phyloP scores from a whole-genome alignment of 1,284 basidiomycete genomes.

The Pholiota adiposa region DNA sequence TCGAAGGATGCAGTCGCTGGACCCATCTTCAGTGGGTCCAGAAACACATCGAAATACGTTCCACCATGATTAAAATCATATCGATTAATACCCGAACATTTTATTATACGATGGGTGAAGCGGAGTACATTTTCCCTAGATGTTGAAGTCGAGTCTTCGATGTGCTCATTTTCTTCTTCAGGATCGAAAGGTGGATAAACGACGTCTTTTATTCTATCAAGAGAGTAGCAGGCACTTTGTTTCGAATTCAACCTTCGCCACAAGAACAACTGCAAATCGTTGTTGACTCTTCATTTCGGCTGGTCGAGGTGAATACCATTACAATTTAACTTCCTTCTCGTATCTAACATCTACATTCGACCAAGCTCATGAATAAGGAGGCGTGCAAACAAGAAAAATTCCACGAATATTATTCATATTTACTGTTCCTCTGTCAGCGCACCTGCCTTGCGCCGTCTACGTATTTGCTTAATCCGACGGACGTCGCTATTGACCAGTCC shows the following conservation, averaged over 20 bases:
- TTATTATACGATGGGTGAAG: not conserved
- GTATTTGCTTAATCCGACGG: not conserved
- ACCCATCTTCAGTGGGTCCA: not conserved
- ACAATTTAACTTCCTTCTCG: not conserved
- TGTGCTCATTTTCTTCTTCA: not conserved
- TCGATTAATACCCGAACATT: not conserved
- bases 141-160: not conserved
- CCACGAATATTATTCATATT: not conserved
- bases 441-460: not conserved
- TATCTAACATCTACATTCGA: not conserved
- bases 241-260: not conserved
- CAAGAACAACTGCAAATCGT: not conserved
- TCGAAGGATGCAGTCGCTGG: not conserved
- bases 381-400: slow-evolving; percentile 4
- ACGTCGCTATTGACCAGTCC: not conserved
- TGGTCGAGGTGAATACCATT: too few relatives aligned
- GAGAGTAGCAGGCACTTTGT: not conserved
- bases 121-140: not conserved
- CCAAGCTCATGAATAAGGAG: not conserved
- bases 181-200: not conserved
- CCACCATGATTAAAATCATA: not conserved
- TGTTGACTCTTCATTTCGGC: not conserved
- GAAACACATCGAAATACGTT: not conserved
- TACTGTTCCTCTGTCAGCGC: not conserved
- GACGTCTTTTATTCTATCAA: not conserved